Evolutionary conservation across 352 stramenopile species (phyloP), one percentile per base, ranked within the genome.

Genomic region (Elongisporangium prolatum): DNA sequence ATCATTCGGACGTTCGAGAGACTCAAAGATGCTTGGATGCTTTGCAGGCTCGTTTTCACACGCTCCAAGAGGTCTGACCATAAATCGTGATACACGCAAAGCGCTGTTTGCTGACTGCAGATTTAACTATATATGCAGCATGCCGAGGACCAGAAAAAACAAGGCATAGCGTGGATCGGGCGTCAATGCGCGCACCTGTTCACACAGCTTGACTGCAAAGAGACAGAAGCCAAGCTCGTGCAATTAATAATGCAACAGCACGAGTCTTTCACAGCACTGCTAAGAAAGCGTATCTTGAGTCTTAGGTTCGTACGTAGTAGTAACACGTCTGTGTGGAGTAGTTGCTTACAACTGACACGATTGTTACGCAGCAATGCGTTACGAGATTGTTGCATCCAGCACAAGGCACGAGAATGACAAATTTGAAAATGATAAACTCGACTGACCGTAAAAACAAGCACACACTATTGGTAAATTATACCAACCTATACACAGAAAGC

Each of bases 141-240:
- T 11, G 74, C 72, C 0, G 74, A 86, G 40, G 18, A 8, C 3
- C 70, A 72, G 21, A 64, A 69, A 18, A 86, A 81, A 50, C 65
- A 79, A 8, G 61, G 61, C 10, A 82, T 86, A 72, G 56, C 72
- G 28, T 84, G 68, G 74, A 86, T 89, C 48, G 72, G 71, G 0
- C 60, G 70, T 5, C 76, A 87, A 53, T 89, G 79, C 21, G 76
- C 72, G 17, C 74, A 84, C 53, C 59, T 89, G 66, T 86, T 86
- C 50, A 74, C 65, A 16, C 79, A 87, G 34, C 59, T 89, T 4
- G 79, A 86, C 53, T 76, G 72, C 53, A 82, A 81, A 54, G 79
- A 87, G 52, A 74, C 63, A 0, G 74, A 84, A 50, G 68, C 72
- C 5, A 73, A 68, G 38, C 56, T 87, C 9, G 50, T 76, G 38